These are phyloP conservation scores for Erodium moschatum DNA, from an alignment of 441 rosid species.

Conservation along the genomic window DNA sequence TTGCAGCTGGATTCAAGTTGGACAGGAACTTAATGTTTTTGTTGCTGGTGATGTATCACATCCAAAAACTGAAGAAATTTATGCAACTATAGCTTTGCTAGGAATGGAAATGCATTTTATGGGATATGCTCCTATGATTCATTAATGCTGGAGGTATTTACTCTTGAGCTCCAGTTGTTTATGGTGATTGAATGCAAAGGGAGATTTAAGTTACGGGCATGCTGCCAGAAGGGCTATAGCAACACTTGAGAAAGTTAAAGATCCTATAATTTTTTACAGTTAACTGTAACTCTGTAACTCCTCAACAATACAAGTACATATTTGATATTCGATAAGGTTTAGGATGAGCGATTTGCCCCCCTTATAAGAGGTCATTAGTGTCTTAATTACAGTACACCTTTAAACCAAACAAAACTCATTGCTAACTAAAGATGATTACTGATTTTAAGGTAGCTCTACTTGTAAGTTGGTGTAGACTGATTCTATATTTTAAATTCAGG, in stretches of 20 bases:
- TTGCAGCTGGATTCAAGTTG: constrained; percentile 48
- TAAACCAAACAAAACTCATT: too few species aligned
- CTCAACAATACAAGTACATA: too few species aligned
- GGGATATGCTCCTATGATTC: background rate
- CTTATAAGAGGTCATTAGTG: too few species aligned
- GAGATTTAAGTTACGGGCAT: background rate
- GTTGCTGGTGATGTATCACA: constrained; percentile 41
- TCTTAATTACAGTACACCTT: too few species aligned
- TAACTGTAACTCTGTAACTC: too few species aligned
- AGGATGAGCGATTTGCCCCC: too few species aligned
- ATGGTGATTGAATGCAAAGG: background rate
- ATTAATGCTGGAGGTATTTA: constrained; percentile 7
- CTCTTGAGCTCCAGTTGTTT: constrained; percentile 8
- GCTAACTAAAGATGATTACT: too few species aligned
- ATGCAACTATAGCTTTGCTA: constrained; percentile 30
- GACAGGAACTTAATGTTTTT: constrained; percentile 29
- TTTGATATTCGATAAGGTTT: too few species aligned
- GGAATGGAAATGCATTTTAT: constrained; percentile 22
- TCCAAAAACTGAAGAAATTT: constrained; percentile 26
- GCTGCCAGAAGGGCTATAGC: background rate
- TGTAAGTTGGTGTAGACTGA: too few species aligned
- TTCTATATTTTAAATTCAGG: too few species aligned
- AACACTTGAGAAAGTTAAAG: background rate
- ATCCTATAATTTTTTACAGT: background rate
- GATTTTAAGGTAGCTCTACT: too few species aligned